Evolutionary conservation across 306 rosid species (phyloP).

Genomic region (Leucaena leucocephala): DNA sequence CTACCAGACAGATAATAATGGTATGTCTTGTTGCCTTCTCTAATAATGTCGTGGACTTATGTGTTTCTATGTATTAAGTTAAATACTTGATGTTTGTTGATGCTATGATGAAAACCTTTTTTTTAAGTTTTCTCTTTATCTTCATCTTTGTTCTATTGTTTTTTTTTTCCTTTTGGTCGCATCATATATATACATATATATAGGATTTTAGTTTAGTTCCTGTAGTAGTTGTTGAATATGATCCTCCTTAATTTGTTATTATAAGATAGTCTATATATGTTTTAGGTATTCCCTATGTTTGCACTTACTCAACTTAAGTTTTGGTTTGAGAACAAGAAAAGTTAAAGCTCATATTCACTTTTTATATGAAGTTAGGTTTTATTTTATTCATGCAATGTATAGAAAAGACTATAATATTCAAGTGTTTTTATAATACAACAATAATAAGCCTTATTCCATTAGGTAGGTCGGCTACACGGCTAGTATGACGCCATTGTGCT

Average conservation of each 20-base stretch:
- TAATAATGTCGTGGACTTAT: constrained; percentile 10
- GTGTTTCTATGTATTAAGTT: not conserved
- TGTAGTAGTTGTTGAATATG: not conserved
- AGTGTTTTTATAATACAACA: too few species aligned
- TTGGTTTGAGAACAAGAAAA: too few species aligned
- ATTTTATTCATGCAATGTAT: too few species aligned
- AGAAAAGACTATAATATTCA: too few species aligned
- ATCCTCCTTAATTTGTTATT: not conserved
- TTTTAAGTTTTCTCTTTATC: not conserved
- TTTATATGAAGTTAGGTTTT: too few species aligned
- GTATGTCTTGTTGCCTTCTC: not conserved
- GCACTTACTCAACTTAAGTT: too few species aligned
- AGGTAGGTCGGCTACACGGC: too few species aligned
- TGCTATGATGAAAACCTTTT: not conserved
- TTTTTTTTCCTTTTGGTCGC: not conserved
- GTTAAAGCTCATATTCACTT: too few species aligned
- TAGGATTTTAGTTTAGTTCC: not conserved
- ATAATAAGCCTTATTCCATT: too few species aligned
- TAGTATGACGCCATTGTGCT: too few species aligned
- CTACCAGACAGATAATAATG: not conserved
- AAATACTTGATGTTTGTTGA: not conserved
- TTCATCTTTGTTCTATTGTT: not conserved
- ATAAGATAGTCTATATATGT: too few species aligned
- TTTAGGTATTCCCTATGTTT: too few species aligned
- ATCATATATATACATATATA: not conserved